phyloP scores from a whole-genome alignment of 2,329 filamentous ascomycete genomes.

The Trichoderma afroharzianum region DNA sequence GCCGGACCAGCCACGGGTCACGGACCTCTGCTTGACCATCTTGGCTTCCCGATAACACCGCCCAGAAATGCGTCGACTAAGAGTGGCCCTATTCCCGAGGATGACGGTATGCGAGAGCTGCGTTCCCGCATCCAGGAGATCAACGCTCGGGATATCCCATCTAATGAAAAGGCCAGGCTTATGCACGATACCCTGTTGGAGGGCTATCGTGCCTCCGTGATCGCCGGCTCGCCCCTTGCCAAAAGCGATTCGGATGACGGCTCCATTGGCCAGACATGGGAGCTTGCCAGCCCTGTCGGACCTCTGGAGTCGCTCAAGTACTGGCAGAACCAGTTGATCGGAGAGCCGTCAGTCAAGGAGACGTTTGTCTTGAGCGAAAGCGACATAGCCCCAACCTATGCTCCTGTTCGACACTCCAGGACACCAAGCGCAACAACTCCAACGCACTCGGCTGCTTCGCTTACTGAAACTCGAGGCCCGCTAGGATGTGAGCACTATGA shows the following conservation, averaged over 20 bases:
- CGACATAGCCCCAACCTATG: constrained; percentile 66
- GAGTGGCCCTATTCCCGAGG: constrained; percentile 57
- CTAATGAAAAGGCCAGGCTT: constrained; percentile 64
- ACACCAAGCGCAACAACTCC: constrained; percentile 35
- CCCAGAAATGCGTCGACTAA: constrained; percentile 20
- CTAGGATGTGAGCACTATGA: constrained; percentile 91
- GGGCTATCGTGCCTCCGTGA: constrained; percentile 50
- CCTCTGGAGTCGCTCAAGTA: constrained; percentile 55
- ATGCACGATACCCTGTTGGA: constrained; percentile 71
- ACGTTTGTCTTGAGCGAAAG: constrained; percentile 53
- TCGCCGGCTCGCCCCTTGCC: constrained; percentile 17
- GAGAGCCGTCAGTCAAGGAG: constrained; percentile 37
- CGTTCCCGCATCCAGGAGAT: constrained; percentile 66
- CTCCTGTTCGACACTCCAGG: constrained; percentile 47
- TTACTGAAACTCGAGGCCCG: constrained; percentile 37
- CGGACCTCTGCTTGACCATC: constrained; percentile 30
- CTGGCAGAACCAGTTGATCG: constrained; percentile 48
- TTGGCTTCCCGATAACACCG: constrained; percentile 32
- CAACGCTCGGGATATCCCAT: constrained; percentile 56
- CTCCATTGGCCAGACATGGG: constrained; percentile 30
- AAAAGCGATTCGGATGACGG: constrained; percentile 21
- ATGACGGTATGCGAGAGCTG: constrained; percentile 72
- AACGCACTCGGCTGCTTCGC: constrained; percentile 21
- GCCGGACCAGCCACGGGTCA: constrained; percentile 23
- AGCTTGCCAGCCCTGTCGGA: constrained; percentile 41